Conservation (phyloP, 1,139 yeast species). For the Pichia sorboxylosa region DNA sequence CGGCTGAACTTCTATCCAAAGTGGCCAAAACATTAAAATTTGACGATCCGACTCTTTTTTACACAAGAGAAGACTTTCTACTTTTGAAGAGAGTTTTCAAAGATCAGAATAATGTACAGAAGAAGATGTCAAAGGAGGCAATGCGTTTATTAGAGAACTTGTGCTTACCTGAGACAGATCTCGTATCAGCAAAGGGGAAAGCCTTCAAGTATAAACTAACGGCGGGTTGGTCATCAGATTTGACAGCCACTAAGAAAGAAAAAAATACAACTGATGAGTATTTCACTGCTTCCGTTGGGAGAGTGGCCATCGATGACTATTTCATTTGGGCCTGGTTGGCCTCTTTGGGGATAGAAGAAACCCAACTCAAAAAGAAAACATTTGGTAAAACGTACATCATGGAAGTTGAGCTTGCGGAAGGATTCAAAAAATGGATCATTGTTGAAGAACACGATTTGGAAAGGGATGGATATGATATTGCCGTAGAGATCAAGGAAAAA, state of each 20-base stretch:
- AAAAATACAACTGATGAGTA: slow-evolving; percentile 13
- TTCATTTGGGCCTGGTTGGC: slow-evolving; percentile 90
- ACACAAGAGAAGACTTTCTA: slow-evolving; percentile 70
- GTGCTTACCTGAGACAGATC: slow-evolving; percentile 27
- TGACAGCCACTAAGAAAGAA: slow-evolving; percentile 6
- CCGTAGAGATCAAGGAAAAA: slow-evolving; percentile 23
- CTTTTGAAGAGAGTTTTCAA: slow-evolving; percentile 62
- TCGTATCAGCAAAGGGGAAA: slow-evolving; percentile 15
- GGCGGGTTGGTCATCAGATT: slow-evolving; percentile 35
- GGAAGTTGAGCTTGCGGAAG: slow-evolving; percentile 40
- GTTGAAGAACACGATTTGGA: slow-evolving; percentile 56
- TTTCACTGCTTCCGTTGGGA: slow-evolving; percentile 41
- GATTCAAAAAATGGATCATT: slow-evolving; percentile 76
- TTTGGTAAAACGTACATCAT: slow-evolving; percentile 71
- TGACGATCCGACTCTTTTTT: slow-evolving; percentile 57
- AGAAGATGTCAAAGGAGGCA: slow-evolving; percentile 65
- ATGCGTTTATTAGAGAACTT: slow-evolving; percentile 51
- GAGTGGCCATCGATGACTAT: slow-evolving; percentile 72
- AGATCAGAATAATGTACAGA: slow-evolving; percentile 43
- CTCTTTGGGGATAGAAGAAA: slow-evolving; percentile 65
- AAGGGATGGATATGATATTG: slow-evolving; percentile 28
- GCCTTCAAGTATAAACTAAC: slow-evolving; percentile 28
- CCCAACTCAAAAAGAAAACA: slow-evolving; percentile 46
- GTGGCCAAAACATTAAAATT: slow-evolving; percentile 57
- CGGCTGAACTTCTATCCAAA: slow-evolving; percentile 46